phyloP scores from a whole-genome alignment of 768 basidiomycete species.

The Pleurotus platypus region DNA sequence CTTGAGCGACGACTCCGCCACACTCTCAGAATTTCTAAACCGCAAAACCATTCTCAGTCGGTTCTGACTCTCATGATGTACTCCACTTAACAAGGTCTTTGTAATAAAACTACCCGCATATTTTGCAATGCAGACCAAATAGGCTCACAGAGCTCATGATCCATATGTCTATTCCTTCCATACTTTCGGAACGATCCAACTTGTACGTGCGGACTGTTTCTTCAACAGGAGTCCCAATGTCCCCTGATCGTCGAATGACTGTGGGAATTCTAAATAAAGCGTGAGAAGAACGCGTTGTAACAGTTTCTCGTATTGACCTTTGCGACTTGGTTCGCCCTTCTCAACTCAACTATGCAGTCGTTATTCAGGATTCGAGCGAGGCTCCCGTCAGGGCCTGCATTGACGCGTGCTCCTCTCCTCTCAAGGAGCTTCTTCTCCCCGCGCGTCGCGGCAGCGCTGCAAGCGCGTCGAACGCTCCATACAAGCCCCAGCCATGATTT shows the following conservation, averaged over 20 bases:
- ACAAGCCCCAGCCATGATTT: not conserved
- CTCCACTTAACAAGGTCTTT: too few relatives aligned
- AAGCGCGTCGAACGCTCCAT: slow-evolving; percentile 6
- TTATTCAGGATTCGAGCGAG: not conserved
- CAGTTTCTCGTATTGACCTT: too few relatives aligned
- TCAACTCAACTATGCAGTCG: not conserved
- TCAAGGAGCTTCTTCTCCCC: not conserved
- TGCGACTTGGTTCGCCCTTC: not conserved
- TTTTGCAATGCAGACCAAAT: too few relatives aligned
- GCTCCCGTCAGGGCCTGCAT: not conserved
- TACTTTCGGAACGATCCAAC: too few relatives aligned
- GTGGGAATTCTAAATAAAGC: too few relatives aligned
- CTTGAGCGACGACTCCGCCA: not conserved
- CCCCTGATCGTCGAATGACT: too few relatives aligned
- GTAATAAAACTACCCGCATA: too few relatives aligned
- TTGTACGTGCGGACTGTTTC: too few relatives aligned
- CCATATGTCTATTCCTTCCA: too few relatives aligned
- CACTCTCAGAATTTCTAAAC: not conserved
- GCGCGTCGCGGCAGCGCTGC: not conserved
- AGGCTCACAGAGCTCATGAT: too few relatives aligned
- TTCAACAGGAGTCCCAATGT: too few relatives aligned
- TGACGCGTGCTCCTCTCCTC: not conserved
- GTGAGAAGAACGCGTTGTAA: too few relatives aligned
- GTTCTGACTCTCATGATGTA: not conserved
- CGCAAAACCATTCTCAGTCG: not conserved